phyloP scores from a whole-genome alignment of 2,329 filamentous ascomycete genomes.

The Zymoseptoria pseudotritici region DNA sequence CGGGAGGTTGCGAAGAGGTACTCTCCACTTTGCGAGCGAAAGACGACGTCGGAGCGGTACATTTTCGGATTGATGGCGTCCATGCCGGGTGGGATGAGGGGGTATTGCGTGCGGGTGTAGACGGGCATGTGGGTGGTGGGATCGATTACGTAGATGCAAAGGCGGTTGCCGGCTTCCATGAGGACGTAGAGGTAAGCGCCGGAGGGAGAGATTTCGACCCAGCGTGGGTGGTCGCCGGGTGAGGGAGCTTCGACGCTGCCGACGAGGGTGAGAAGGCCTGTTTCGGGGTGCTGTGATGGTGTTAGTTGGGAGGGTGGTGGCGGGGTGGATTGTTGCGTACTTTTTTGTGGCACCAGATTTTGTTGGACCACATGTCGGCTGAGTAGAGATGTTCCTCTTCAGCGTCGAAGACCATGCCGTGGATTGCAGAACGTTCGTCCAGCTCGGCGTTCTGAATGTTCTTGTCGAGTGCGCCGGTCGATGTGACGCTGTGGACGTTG shows the following conservation, averaged over 20 bases:
- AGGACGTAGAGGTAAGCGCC: slow-evolving; percentile 76
- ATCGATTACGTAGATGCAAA: slow-evolving; percentile 77
- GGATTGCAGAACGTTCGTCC: slow-evolving; percentile 62
- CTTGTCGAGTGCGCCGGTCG: slow-evolving; percentile 49
- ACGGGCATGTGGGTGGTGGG: slow-evolving; percentile 64
- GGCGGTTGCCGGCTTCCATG: slow-evolving; percentile 81
- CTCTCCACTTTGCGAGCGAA: slow-evolving; percentile 58
- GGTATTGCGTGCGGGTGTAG: slow-evolving; percentile 69
- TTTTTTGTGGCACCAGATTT: slow-evolving; percentile 78
- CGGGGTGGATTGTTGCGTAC: slow-evolving; percentile 2
- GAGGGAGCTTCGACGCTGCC: slow-evolving; percentile 66
- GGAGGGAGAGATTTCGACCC: slow-evolving; percentile 75
- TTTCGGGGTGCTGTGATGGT: slow-evolving; percentile 37
- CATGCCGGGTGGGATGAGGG: slow-evolving; percentile 70
- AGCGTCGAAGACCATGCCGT: slow-evolving; percentile 75
- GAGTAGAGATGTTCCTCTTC: slow-evolving; percentile 70
- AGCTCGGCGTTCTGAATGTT: slow-evolving; percentile 70
- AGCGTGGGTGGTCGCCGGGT: slow-evolving; percentile 70
- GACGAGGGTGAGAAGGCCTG: slow-evolving; percentile 59
- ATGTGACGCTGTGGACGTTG: slow-evolving; percentile 62
- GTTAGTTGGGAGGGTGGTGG: neutral
- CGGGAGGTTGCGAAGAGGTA: slow-evolving; percentile 83
- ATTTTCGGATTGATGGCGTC: slow-evolving; percentile 49
- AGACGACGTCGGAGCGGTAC: slow-evolving; percentile 82
- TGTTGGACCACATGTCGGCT: slow-evolving; percentile 69